phyloP scores from a whole-genome alignment of 2,329 filamentous ascomycete genomes.

The Pseudogymnoascus sp. region DNA sequence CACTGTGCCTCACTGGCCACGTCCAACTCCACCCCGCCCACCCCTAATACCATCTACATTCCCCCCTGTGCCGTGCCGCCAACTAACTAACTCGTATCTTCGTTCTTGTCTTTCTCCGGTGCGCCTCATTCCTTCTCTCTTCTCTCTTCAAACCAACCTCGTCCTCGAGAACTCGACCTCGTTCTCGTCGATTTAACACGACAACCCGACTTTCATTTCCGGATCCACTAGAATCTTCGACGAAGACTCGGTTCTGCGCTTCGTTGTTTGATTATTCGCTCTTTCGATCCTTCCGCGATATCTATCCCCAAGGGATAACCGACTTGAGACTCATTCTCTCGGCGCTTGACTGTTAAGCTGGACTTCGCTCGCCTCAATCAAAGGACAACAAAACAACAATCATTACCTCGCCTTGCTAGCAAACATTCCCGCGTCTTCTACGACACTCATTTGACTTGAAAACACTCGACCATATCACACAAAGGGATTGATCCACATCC shows the following conservation, averaged over 20 bases:
- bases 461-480: neutral
- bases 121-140: neutral
- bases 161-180: constrained; percentile 1
- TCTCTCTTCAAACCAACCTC: neutral
- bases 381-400: neutral
- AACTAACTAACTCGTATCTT: neutral
- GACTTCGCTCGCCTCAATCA: neutral
- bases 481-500: neutral
- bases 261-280: neutral
- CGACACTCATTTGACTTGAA: constrained; percentile 9
- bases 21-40: neutral
- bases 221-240: constrained; percentile 6
- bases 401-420: neutral
- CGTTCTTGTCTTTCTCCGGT: neutral
- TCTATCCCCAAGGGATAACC: neutral
- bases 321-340: neutral
- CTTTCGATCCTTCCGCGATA: neutral
- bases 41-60: neutral
- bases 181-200: neutral
- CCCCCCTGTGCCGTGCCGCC: neutral
- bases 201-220: neutral
- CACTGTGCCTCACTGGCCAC: neutral
- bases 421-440: constrained; percentile 4
- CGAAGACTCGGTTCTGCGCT: neutral
- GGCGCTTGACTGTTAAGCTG: constrained; percentile 5